A percentile compares a stretch with the other conserved stretches of the same genome.
phyloP scores from a whole-genome alignment of 1,284 basidiomycete species.

The Cerrena zonata region DNA sequence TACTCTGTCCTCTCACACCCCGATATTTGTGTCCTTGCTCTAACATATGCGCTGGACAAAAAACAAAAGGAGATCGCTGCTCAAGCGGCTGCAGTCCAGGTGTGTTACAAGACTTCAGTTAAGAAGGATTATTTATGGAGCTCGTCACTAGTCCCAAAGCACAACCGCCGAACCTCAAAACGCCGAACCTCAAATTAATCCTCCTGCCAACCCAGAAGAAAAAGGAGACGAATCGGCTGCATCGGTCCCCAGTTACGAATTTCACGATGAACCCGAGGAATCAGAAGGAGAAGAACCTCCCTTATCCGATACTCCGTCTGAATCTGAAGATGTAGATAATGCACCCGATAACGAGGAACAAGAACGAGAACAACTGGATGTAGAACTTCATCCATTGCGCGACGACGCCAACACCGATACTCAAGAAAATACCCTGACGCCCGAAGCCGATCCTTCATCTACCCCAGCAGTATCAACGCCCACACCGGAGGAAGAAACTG shows the following conservation, averaged over 20 bases:
- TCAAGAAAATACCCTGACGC: constrained; percentile 1
- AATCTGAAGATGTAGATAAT: constrained; percentile 1
- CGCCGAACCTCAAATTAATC: neutral
- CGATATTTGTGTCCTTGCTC: constrained; percentile 87
- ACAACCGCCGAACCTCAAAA: neutral
- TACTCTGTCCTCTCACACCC: constrained; percentile 87
- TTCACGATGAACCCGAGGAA: neutral
- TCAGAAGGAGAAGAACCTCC: constrained; percentile 5
- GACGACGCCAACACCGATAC: neutral
- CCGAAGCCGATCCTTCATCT: constrained; percentile 3
- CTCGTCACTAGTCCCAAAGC: neutral
- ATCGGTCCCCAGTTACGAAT: neutral
- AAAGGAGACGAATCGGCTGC: neutral
- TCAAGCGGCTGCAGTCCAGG: neutral
- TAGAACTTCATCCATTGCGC: constrained; percentile 6
- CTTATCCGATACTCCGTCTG: neutral
- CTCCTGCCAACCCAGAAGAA: neutral
- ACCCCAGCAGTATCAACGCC: constrained; percentile 1
- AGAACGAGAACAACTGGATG: constrained; percentile 14
- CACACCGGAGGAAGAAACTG: constrained; percentile 20
- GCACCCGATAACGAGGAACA: constrained; percentile 11
- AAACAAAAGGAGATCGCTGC: constrained; percentile 35
- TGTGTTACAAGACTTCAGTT: neutral
- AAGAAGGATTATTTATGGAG: neutral
- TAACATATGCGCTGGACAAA: constrained; percentile 77